These are phyloP conservation scores for Debaryomyces udenii DNA, from an alignment of 1,139 yeast genomes.

Conservation along the genomic window DNA sequence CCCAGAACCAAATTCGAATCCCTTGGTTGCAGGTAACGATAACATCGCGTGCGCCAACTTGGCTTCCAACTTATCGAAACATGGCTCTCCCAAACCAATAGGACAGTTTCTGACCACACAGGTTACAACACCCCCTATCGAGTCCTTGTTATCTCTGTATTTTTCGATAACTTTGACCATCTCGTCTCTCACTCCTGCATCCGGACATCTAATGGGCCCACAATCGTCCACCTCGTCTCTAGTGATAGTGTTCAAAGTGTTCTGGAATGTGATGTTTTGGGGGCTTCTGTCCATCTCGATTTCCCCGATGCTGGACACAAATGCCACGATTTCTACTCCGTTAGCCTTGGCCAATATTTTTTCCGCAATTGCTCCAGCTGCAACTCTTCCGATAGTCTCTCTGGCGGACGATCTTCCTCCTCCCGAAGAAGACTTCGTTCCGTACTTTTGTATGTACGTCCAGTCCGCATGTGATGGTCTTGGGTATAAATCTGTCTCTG, in stretches of 20 bases:
- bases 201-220: constrained; percentile 96
- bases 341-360: constrained; percentile 76
- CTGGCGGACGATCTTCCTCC: constrained; percentile 98
- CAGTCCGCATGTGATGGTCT: constrained; percentile 98
- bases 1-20: constrained; percentile 96
- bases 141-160: constrained; percentile 84
- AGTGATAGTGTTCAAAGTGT: constrained; percentile 71
- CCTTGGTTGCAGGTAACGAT: constrained; percentile 96
- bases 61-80: constrained; percentile 95
- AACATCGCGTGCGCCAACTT: constrained; percentile 95
- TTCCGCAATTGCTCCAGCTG: constrained; percentile 98
- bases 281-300: constrained; percentile 77
- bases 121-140: constrained; percentile 97
- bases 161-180: constrained; percentile 89
- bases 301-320: constrained; percentile 88
- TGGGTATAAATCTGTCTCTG: constrained; percentile 93
- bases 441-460: constrained; percentile 89
- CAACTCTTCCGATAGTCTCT: constrained; percentile 97
- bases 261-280: constrained; percentile 61
- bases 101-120: constrained; percentile 96
- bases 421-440: constrained; percentile 90
- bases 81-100: constrained; percentile 94
- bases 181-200: constrained; percentile 62
- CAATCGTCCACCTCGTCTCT: constrained; percentile 85
- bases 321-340: constrained; percentile 92